Percentiles rank a stretch among this genome's conserved stretches.
Evolutionary conservation across 345 rosid species (phyloP).

Genomic region (Citrus mangshanensis): DNA sequence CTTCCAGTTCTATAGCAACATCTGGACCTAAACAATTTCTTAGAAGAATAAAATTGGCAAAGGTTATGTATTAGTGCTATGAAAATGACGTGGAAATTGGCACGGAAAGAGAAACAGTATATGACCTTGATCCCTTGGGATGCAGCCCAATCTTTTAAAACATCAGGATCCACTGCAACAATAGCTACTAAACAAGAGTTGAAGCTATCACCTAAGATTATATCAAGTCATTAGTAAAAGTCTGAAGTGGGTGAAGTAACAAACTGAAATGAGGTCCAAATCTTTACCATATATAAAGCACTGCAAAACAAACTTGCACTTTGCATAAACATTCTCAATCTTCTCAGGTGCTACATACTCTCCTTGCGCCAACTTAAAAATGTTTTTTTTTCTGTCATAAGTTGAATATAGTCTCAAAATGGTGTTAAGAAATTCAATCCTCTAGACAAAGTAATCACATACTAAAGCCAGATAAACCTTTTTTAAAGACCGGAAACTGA

Average conservation of each 20-base stretch:
- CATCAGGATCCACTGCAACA: constrained; percentile 73
- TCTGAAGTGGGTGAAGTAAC: constrained; percentile 8
- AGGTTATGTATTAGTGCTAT: neutral
- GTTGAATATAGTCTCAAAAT: neutral
- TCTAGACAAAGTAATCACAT: neutral
- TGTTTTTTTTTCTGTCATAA: constrained; percentile 70
- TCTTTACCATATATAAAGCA: constrained; percentile 81
- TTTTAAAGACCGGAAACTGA: neutral
- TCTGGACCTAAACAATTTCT: neutral
- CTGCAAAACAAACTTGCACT: constrained; percentile 79
- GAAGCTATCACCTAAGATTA: constrained; percentile 77
- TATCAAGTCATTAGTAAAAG: constrained; percentile 14
- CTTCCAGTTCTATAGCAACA: neutral
- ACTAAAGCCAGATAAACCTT: neutral
- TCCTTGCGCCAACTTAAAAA: constrained; percentile 96
- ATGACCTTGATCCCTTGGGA: constrained; percentile 68
- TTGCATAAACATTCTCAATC: constrained; percentile 87
- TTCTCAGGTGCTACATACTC: constrained; percentile 99
- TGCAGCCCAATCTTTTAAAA: constrained; percentile 71
- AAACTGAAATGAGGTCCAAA: neutral
- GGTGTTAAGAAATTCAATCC: neutral
- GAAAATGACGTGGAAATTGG: neutral
- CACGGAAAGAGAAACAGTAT: neutral
- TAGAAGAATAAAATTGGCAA: neutral
- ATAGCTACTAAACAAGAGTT: constrained; percentile 74